phyloP scores from a whole-genome alignment of 2,329 filamentous ascomycete species.

The Apiospora malaysiana region DNA sequence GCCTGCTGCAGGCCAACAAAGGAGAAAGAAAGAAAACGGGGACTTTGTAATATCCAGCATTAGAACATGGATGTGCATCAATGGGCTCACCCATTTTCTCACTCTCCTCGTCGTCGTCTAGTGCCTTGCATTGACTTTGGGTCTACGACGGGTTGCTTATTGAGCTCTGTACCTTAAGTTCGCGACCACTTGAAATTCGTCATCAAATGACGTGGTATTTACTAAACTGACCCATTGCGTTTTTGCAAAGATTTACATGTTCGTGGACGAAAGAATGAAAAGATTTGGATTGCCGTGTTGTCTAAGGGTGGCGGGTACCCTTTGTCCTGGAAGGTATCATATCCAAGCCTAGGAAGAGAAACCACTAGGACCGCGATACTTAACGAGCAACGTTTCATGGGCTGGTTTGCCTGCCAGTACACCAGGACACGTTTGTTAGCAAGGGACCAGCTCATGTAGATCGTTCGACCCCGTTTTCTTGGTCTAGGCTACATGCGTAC shows the following conservation, averaged over 20 bases:
- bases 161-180: slow-evolving; percentile 6
- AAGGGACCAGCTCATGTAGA: not conserved
- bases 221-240: not conserved
- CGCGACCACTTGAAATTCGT: not conserved
- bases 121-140: slow-evolving; percentile 7
- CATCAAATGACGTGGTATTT: slow-evolving; percentile 4
- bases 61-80: not conserved
- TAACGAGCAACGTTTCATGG: not conserved
- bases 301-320: not conserved
- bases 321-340: not conserved
- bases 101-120: not conserved
- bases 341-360: not conserved
- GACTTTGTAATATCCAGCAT: not conserved
- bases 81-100: not conserved
- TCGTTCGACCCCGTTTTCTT: not conserved
- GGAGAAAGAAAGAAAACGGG: not conserved
- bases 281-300: not conserved
- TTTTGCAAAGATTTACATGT: not conserved
- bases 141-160: not conserved
- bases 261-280: not conserved
- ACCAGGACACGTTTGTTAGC: too few species aligned
- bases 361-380: not conserved
- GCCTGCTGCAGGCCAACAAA: not conserved
- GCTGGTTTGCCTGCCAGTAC: not conserved
- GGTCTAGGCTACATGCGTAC: not conserved